Evolutionary conservation across 208 protist genomes (phyloP).

Genomic region (Acanthamoeba healyi): DNA sequence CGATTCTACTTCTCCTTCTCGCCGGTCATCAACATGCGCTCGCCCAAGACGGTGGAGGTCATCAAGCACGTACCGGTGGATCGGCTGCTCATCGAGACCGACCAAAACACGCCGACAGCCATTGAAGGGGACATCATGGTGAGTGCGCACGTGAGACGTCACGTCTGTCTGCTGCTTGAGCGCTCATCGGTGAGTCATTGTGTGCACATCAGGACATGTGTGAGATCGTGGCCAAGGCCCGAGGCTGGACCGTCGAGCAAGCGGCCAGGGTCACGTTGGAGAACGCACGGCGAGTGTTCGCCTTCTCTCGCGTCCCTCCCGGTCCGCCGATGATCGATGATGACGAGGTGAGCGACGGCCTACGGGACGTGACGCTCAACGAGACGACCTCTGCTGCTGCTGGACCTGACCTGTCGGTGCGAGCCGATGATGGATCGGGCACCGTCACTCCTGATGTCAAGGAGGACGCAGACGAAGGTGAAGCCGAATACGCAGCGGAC

Average conservation of each 20-base stretch:
- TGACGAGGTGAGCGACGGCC: too few species aligned
- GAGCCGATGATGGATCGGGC: too few species aligned
- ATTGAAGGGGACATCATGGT: background rate
- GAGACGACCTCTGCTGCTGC: too few species aligned
- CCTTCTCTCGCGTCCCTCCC: background rate
- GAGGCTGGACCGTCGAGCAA: conserved; percentile 10
- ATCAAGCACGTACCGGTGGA: conserved; percentile 57
- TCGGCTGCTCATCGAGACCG: conserved; percentile 71
- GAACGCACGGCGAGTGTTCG: background rate
- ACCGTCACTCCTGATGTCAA: too few species aligned
- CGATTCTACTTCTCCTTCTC: conserved; percentile 76
- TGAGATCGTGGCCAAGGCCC: background rate
- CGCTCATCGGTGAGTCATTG: too few species aligned
- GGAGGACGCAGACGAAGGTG: too few species aligned
- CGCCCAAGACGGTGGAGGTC: conserved; percentile 44
- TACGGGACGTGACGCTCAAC: too few species aligned
- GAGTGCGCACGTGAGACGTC: too few species aligned
- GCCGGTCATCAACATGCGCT: conserved; percentile 67
- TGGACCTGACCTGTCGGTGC: too few species aligned
- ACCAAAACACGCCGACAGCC: background rate
- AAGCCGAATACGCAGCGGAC: too few species aligned
- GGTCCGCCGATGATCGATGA: too few species aligned
- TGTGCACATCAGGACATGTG: conserved; percentile 50
- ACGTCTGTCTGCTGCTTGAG: too few species aligned
- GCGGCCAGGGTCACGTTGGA: background rate